Base-by-base conservation (phyloP, 2,329 filamentous ascomycete genomes). In the Graphiopsis chlorocephala region DNA sequence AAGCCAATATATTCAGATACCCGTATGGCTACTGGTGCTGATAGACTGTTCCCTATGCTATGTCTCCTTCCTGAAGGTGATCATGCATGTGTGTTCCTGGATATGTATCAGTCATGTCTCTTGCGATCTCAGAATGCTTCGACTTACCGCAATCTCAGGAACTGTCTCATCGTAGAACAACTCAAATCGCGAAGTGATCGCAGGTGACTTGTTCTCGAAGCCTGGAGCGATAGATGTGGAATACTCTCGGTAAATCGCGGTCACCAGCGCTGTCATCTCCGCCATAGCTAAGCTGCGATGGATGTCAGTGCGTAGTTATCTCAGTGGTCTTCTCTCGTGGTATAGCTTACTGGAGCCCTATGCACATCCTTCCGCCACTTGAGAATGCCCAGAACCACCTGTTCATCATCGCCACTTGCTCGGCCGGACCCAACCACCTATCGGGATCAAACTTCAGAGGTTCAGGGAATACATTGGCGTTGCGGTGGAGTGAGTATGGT, bases 361-460 rank as follows among this genome's bases (percentile, higher is more conserved):
- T 75, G 63, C 80, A 82, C 79, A 81, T 82, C 52, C 80, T 73
- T 5, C 79, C 80, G 47, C 80, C 80, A 64, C 76, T 79, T 23
- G 79, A 78, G 69, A 81, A 82, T 2, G 79, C 78, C 80, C 80
- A 82, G 71, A 80, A 82, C 79, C 79, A 82, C 57, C 78, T 75
- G 58, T 64, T 72, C 68, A 72, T 68, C 58, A 72, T 62, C 65
- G 65, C 64, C 50, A 53, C 52, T 68, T 78, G 38, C 17, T 60
- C 57, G 74, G 76, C 17, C 70, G 75, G 10, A 8, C 78, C 68
- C 2, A 80, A 64, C 83, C 83, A 85, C 59, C 84, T 73, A 61
- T 84, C 81, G 0, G 84, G 83, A 17, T 71, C 67, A 70, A 85
- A 85, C 8, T 48, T 64, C 1, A 71, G 66, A 0, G 83, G 78